phyloP scores from a whole-genome alignment of 1,284 basidiomycete species.

The Phlebopus sp. region DNA sequence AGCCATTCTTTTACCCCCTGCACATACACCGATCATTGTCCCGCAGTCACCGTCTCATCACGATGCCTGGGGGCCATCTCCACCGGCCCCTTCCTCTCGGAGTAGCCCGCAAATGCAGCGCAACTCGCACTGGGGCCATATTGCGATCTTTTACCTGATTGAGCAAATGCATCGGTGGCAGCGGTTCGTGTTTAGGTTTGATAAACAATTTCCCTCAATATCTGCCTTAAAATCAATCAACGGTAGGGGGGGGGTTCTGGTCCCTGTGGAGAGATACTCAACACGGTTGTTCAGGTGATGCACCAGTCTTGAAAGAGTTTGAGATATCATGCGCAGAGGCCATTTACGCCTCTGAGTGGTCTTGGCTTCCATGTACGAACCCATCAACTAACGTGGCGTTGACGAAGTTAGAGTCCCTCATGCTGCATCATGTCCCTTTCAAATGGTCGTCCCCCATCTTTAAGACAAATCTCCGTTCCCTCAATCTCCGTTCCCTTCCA shows the following conservation, averaged over 20 bases:
- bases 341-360: constrained; percentile 59
- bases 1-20: constrained; percentile 35
- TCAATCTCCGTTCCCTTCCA: constrained; percentile 64
- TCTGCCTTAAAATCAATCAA: constrained; percentile 64
- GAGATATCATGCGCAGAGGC: constrained; percentile 71
- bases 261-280: constrained; percentile 3
- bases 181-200: constrained; percentile 73
- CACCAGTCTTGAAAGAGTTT: constrained; percentile 69
- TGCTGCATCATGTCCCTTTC: constrained; percentile 68
- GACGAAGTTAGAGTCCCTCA: constrained; percentile 50
- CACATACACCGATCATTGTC: constrained; percentile 37
- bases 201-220: constrained; percentile 69
- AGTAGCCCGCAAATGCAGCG: constrained; percentile 32
- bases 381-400: constrained; percentile 38
- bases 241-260: constrained; percentile 44
- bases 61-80: constrained; percentile 27
- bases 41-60: constrained; percentile 35
- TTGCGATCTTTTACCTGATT: constrained; percentile 70
- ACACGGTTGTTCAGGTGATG: constrained; percentile 46
- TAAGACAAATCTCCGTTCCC: constrained; percentile 48
- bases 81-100: constrained; percentile 26
- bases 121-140: constrained; percentile 71
- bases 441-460: constrained; percentile 72
- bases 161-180: constrained; percentile 79
- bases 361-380: constrained; percentile 61